These are phyloP conservation scores for Quercus suber DNA, from an alignment of 306 rosid species.

Conservation along the genomic window DNA sequence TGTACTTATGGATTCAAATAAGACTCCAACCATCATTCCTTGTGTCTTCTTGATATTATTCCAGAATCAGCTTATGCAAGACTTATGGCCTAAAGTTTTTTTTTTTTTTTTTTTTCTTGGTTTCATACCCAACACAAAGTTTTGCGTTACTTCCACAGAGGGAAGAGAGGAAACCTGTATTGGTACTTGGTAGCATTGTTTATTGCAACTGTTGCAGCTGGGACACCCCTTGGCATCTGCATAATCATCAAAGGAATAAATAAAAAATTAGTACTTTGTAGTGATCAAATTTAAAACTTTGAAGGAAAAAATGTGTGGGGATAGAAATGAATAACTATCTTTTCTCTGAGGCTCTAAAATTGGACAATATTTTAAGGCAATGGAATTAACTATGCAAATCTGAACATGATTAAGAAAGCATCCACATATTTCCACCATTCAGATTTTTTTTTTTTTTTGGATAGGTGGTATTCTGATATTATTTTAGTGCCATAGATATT, in stretches of 20 bases:
- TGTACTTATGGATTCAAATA: conserved; percentile 32
- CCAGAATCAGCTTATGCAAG: conserved; percentile 5
- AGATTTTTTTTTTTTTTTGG: too few relatives aligned
- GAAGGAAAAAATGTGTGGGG: too few relatives aligned
- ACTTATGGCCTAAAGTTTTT: not conserved
- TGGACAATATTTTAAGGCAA: too few relatives aligned
- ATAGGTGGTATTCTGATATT: not conserved
- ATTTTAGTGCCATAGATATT: not conserved
- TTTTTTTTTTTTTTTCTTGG: not conserved
- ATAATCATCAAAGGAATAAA: not conserved
- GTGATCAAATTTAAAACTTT: not conserved
- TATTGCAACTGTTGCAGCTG: conserved; percentile 82
- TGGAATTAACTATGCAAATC: too few relatives aligned
- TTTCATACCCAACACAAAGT: not conserved
- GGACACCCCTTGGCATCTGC: conserved; percentile 93
- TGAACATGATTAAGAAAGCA: too few relatives aligned
- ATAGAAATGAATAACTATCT: too few relatives aligned
- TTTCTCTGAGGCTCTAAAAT: too few relatives aligned
- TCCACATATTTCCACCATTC: too few relatives aligned
- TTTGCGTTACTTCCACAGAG: not conserved
- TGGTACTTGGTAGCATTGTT: conserved; percentile 57
- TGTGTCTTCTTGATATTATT: conserved; percentile 52
- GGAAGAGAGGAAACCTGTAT: conserved; percentile 52
- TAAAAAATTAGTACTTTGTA: not conserved
- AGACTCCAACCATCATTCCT: conserved; percentile 60